These are phyloP conservation scores for Zymoseptoria brevis DNA, from an alignment of 2,329 filamentous ascomycete species.

Conservation along the genomic window DNA sequence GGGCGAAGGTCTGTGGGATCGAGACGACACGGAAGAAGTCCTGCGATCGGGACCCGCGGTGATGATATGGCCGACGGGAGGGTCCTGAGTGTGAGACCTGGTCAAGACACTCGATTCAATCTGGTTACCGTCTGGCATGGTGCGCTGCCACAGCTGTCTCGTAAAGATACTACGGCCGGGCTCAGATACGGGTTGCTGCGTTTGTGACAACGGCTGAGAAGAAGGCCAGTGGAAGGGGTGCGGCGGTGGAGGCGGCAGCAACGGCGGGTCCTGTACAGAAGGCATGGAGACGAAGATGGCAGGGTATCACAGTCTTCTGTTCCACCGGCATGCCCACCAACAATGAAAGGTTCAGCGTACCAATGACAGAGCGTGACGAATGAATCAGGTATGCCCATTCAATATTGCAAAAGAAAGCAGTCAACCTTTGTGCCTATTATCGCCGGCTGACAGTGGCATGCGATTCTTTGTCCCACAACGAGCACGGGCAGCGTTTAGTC, in stretches of 20 bases:
- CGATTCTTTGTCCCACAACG: constrained; percentile 28
- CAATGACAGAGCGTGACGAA: constrained; percentile 25
- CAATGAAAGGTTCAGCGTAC: constrained; percentile 24
- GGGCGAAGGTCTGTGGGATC: constrained; percentile 23
- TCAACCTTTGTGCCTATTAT: constrained; percentile 30
- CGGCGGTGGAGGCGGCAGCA: constrained; percentile 11
- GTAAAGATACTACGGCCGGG: constrained; percentile 28
- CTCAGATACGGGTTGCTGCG: constrained; percentile 21
- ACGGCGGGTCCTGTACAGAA: constrained; percentile 18
- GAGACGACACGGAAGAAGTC: constrained; percentile 25
- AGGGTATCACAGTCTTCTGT: constrained; percentile 26
- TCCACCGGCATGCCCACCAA: constrained; percentile 26
- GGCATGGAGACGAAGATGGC: constrained; percentile 26
- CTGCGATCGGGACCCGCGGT: constrained; percentile 16
- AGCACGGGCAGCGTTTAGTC: constrained; percentile 20
- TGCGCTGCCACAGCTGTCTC: constrained; percentile 32
- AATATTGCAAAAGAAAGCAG: constrained; percentile 22
- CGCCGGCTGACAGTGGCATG: constrained; percentile 25
- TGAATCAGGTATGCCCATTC: constrained; percentile 14
- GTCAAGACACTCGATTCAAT: constrained; percentile 25
- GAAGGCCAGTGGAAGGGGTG: constrained; percentile 10
- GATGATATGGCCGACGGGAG: constrained; percentile 15
- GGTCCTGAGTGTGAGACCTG: constrained; percentile 26
- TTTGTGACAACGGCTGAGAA: constrained; percentile 15
- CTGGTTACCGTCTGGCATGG: constrained; percentile 26